These are phyloP conservation scores for Rhynchosporium agropyri DNA, from an alignment of 2,329 filamentous ascomycete genomes.

Conservation along the genomic window DNA sequence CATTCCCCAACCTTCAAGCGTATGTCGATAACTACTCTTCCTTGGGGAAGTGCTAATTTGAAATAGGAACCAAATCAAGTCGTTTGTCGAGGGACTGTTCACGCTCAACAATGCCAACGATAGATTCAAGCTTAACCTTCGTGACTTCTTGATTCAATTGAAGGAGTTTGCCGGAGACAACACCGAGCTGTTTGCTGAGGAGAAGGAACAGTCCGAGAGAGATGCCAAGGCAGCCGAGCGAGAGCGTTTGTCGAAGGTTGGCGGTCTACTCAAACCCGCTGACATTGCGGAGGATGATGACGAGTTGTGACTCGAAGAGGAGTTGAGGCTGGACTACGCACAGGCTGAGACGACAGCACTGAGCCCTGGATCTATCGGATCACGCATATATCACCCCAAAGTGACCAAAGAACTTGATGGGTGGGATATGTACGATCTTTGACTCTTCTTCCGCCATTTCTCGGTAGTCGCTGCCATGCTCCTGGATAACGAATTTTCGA, in stretches of 20 bases:
- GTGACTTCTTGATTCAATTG: conserved; percentile 95
- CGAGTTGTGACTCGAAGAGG: conserved; percentile 80
- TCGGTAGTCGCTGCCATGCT: conserved; percentile 23
- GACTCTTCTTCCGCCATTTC: conserved; percentile 27
- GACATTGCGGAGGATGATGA: conserved; percentile 88
- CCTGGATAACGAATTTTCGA: conserved; percentile 36
- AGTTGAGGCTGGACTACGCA: conserved; percentile 62
- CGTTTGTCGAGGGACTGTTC: conserved; percentile 90
- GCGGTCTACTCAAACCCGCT: conserved; percentile 94
- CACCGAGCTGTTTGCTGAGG: conserved; percentile 87
- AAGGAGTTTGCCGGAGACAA: conserved; percentile 98
- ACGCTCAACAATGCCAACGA: conserved; percentile 84
- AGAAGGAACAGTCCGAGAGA: conserved; percentile 88
- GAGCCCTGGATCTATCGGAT: conserved; percentile 20
- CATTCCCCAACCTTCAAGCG: conserved; percentile 91
- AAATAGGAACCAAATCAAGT: conserved; percentile 76
- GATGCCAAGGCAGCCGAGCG: conserved; percentile 87
- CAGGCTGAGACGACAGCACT: conserved; percentile 26
- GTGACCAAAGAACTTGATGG: conserved; percentile 54
- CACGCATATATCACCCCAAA: conserved; percentile 27
- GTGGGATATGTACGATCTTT: conserved; percentile 68
- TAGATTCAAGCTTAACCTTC: conserved; percentile 93
- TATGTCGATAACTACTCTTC: conserved; percentile 53
- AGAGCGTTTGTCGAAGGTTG: conserved; percentile 91
- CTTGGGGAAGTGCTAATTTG: conserved; percentile 43